phyloP scores from a whole-genome alignment of 2,329 filamentous ascomycete species.

The Colletotrichum higginsianum region DNA sequence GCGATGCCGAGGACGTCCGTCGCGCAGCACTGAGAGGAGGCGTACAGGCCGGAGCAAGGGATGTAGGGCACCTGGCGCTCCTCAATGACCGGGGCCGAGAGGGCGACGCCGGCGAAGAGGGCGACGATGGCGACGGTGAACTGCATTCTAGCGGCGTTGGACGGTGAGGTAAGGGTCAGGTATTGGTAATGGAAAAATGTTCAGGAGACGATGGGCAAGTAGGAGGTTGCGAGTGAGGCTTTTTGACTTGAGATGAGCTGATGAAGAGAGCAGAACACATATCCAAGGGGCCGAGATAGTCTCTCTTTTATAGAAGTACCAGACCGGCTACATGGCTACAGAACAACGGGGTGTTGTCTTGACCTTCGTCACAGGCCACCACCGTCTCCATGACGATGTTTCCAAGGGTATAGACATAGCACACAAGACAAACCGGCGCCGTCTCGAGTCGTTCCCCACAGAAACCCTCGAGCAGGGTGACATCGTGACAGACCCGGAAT shows the following conservation, averaged over 20 bases:
- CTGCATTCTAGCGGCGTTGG: conserved; percentile 33
- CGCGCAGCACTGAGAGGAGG: conserved; percentile 70
- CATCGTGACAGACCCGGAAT: conserved; percentile 34
- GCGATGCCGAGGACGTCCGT: conserved; percentile 73
- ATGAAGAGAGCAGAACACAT: background rate
- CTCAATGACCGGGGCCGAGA: conserved; percentile 49
- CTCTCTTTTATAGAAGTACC: conserved; percentile 36
- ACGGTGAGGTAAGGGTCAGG: fast-evolving
- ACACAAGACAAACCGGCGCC: conserved; percentile 19
- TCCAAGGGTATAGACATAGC: background rate
- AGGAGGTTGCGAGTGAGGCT: background rate
- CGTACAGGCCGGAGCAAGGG: conserved; percentile 61
- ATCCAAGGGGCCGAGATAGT: background rate
- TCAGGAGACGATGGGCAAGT: background rate
- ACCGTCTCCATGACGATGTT: conserved; percentile 34
- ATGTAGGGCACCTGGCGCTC: conserved; percentile 56
- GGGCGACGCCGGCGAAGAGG: conserved; percentile 46
- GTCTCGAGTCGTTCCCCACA: background rate
- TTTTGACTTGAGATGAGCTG: conserved; percentile 23
- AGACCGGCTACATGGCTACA: background rate
- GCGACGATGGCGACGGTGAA: conserved; percentile 39
- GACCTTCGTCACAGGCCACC: conserved; percentile 33
- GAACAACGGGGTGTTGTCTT: conserved; percentile 8
- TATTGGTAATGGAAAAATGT: background rate
- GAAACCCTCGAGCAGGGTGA: conserved; percentile 17